phyloP scores from a whole-genome alignment of 352 stramenopile species.

The Phytopythium chamaehyphon region DNA sequence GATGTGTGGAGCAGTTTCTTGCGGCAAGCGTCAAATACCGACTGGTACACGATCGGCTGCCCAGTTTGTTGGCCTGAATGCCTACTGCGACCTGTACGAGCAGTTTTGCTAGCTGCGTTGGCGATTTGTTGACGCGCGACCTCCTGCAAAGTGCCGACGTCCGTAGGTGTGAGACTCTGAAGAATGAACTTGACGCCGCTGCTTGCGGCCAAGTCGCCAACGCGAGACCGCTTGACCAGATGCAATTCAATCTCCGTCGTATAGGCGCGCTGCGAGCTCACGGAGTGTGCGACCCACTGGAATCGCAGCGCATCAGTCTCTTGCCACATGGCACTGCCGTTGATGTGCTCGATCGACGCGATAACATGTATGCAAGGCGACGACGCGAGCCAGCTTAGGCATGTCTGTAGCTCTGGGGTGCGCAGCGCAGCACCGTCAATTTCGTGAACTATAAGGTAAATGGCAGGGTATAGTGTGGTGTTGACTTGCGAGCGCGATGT shows the following conservation, averaged over 20 bases:
- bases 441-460: constrained; percentile 50
- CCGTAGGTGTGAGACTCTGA: constrained; percentile 54
- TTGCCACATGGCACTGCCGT: constrained; percentile 48
- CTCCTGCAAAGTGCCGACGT: constrained; percentile 44
- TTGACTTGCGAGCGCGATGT: constrained; percentile 1
- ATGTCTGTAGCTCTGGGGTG: constrained; percentile 39
- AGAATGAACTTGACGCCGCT: constrained; percentile 60
- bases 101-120: constrained; percentile 4
- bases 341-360: constrained; percentile 55
- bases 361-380: constrained; percentile 36
- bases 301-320: constrained; percentile 49
- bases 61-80: constrained; percentile 9
- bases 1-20: constrained; percentile 51
- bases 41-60: constrained; percentile 34
- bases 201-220: constrained; percentile 20
- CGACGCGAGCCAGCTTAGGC: constrained; percentile 44
- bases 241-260: constrained; percentile 39
- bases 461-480: neutral
- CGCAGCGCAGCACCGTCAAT: constrained; percentile 47
- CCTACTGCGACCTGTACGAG: neutral
- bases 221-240: constrained; percentile 20
- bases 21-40: constrained; percentile 41
- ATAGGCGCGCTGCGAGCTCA: constrained; percentile 43
- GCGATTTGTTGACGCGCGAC: constrained; percentile 37
- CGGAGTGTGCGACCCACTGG: constrained; percentile 40